Evolutionary conservation across 2,329 filamentous ascomycete species (phyloP).

Genomic region (Botrytis squamosa): DNA sequence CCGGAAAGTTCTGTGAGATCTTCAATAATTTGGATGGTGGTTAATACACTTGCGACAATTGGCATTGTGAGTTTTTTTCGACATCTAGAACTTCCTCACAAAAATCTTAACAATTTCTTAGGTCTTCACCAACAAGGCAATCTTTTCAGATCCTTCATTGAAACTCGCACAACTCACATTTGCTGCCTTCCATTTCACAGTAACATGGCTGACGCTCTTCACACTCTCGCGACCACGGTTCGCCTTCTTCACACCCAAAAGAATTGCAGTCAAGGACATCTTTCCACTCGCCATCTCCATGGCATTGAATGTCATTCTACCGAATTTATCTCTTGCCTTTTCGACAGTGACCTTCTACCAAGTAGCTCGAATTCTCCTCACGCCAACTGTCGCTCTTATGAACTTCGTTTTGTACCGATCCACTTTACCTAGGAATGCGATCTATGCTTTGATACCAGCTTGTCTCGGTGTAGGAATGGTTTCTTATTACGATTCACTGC

Average conservation of each 20-base stretch:
- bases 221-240: conserved; percentile 58
- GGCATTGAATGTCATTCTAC: conserved; percentile 67
- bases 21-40: conserved; percentile 54
- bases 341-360: conserved; percentile 71
- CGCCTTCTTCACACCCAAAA: conserved; percentile 57
- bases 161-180: conserved; percentile 64
- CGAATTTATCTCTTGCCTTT: conserved; percentile 66
- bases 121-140: conserved; percentile 67
- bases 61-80: conserved; percentile 52
- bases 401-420: conserved; percentile 61
- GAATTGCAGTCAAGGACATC: conserved; percentile 54
- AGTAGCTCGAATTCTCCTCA: conserved; percentile 65
- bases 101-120: conserved; percentile 12
- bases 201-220: conserved; percentile 64
- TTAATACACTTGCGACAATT: conserved; percentile 63
- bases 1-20: conserved; percentile 41
- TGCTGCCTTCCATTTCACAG: conserved; percentile 65
- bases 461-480: conserved; percentile 65
- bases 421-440: conserved; percentile 54
- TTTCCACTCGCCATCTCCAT: conserved; percentile 65
- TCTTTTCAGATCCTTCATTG: conserved; percentile 62
- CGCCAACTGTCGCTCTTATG: conserved; percentile 63
- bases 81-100: not conserved
- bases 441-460: conserved; percentile 55
- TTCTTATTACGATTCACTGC: conserved; percentile 66